A percentile compares a stretch with the other conserved stretches of the same genome.
Conservation (phyloP, 2,329 filamentous ascomycete genomes). For the Botrytis paeoniae region DNA sequence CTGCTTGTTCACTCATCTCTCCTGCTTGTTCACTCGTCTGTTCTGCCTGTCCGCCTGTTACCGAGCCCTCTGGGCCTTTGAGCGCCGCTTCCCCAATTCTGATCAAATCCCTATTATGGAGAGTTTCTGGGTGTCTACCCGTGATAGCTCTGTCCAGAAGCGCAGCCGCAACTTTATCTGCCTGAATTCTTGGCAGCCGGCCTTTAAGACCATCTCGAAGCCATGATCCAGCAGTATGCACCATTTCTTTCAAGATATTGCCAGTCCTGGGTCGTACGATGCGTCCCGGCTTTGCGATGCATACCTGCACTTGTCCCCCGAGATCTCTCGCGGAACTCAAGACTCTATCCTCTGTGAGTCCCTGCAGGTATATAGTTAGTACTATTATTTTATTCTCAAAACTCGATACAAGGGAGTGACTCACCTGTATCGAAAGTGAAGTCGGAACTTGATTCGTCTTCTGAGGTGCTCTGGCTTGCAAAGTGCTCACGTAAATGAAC, state of each 20-base stretch:
- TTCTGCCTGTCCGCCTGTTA: too few relatives aligned
- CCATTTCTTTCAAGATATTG: not conserved
- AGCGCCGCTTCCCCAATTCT: not conserved
- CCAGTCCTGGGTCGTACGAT: not conserved
- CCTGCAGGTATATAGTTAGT: not conserved
- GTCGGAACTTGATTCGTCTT: not conserved
- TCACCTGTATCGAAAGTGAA: not conserved
- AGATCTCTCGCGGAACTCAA: too few relatives aligned
- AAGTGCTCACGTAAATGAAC: not conserved
- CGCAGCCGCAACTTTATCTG: too few relatives aligned
- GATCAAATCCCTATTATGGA: not conserved
- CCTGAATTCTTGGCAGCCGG: too few relatives aligned
- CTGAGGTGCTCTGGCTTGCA: accelerated
- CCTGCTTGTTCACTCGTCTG: too few relatives aligned
- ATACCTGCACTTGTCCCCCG: not conserved
- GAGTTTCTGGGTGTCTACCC: too few relatives aligned
- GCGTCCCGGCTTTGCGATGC: not conserved
- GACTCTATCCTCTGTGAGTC: too few relatives aligned
- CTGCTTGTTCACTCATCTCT: too few relatives aligned
- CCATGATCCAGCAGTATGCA: not conserved
- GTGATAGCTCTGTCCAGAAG: too few relatives aligned
- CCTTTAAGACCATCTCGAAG: not conserved
- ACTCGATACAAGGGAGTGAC: not conserved
- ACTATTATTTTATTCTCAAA: not conserved
- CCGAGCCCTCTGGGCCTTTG: too few relatives aligned